Base-by-base conservation (phyloP, 73 alveolate genomes). In the Paramecium pentaurelia region DNA sequence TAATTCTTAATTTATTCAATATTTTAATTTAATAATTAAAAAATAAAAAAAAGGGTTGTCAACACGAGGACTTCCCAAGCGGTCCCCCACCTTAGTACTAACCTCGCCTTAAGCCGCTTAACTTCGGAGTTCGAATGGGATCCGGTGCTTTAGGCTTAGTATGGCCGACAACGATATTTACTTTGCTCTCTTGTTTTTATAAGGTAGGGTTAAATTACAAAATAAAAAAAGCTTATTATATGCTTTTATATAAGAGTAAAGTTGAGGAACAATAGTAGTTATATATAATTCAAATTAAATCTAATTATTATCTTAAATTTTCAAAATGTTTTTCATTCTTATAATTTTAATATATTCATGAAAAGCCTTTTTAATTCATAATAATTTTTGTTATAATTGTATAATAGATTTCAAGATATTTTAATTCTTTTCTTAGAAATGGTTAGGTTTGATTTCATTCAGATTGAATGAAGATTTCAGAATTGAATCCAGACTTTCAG, bases 41-140 rank as follows among this genome's bases (percentile, higher is more conserved):
- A n/a, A 54, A 9, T 2, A 0, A 64, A 58, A 92, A 95, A 94
- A 94, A 71, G 80, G 93, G 98, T 96, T 96, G 92, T 96, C 98
- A 86, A 95, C 98, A 96, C 97, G 92, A 86, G 95, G 95, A 90
- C 95, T 90, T 90, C 95, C 95, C 95, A 90, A 90, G 95, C 95
- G 95, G 95, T 90, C 95, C 95, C 95, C 95, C 95, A 90, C 94
- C 94, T 96, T 98, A 98, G 99, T 98, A 98, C 99, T 98, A 97
- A 95, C 99, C 99, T 86, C 96, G 98, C 99, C 99, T 98, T 97
- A 98, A 92, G 97, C 99, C 99, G 99, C 99, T 98, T 98, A 98
- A 98, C 99, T 98, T 98, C 99, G 98, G 99, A 98, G 99, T 97
- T 98, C 99, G 99, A 99, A 97, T 95, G 99, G 99, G 99, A 98